phyloP scores from a whole-genome alignment of 2,329 filamentous ascomycete genomes.

The Colletotrichum acutatum region DNA sequence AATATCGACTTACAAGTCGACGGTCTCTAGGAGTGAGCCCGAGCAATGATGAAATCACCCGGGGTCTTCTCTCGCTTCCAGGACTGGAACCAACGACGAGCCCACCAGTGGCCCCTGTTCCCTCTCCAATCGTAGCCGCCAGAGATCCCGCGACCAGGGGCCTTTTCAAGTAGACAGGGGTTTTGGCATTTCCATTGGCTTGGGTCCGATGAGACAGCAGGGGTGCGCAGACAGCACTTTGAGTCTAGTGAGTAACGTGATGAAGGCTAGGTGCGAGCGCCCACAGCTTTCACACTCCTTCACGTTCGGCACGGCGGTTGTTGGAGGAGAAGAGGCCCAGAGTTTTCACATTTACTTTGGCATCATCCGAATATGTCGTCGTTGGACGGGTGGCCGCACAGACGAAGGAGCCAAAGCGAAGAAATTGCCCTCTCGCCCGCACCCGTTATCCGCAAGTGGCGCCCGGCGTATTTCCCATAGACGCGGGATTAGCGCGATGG shows the following conservation, averaged over 20 bases:
- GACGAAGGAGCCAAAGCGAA: neutral
- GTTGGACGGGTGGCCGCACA: neutral
- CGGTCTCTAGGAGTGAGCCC: slow-evolving; percentile 10
- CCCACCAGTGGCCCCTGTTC: slow-evolving; percentile 14
- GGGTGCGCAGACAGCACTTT: slow-evolving; percentile 37
- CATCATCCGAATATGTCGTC: neutral
- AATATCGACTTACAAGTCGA: slow-evolving; percentile 11
- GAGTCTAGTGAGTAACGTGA: slow-evolving; percentile 48
- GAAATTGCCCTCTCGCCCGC: neutral
- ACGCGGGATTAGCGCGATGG: slow-evolving; percentile 46
- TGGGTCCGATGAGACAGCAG: slow-evolving; percentile 39
- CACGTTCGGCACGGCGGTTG: slow-evolving; percentile 23
- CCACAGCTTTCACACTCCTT: slow-evolving; percentile 24
- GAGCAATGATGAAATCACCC: slow-evolving; percentile 1
- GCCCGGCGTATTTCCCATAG: slow-evolving; percentile 22
- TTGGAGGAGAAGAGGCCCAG: neutral
- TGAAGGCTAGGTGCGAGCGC: slow-evolving; percentile 41
- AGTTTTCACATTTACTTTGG: neutral
- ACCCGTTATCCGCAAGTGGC: neutral
- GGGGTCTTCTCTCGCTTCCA: neutral
- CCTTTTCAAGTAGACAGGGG: slow-evolving; percentile 43
- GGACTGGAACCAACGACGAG: neutral
- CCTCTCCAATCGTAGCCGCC: slow-evolving; percentile 49
- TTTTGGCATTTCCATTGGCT: slow-evolving; percentile 47
- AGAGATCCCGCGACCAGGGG: slow-evolving; percentile 42